Base-by-base conservation (phyloP, 495 filamentous ascomycete species). In the Tuber calosporum region DNA sequence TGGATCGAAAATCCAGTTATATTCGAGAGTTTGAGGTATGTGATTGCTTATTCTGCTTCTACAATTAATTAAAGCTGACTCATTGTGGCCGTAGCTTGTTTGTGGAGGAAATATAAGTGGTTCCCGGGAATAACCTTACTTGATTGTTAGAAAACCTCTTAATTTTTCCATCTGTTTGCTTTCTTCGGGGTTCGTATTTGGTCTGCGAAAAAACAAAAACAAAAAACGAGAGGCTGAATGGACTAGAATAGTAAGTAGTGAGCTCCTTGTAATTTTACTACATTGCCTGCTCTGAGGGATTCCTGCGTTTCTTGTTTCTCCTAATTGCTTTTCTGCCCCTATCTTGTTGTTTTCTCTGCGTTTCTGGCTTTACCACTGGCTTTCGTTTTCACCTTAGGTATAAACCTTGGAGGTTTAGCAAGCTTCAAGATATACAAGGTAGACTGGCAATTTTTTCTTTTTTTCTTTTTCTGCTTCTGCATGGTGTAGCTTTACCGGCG, bases 1-100 rank as follows among this genome's bases (percentile, higher is more conserved):
- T 96, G 90, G 82, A 85, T 91, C 83, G 86, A 88, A 48, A 98
- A 98, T 74, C 88, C 89, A 67, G 87, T 90, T 8, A 90, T 98
- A 1, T 89, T 90, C 79, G 87, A 94, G 66, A 89, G 88, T 80
- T 83, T 97, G 68, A 91, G 91, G 74, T 82, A 82, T 70, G 79
- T 76, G 39, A 45, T 72, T 48, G 67, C 69, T 48, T 62, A 62
- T 34, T 62, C 53, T 62, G 34, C 53, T 17, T 4, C 53, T 34
- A 13, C 13, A 62, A 62, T 30, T 62, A 34, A 34, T n/a, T 4
- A 13, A 34, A 34, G 53, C n/a, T 62, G 53, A 62, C 15, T 30
- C 6, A 15, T 34, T 34, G 26, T 34, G 26, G 13, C 5, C 53
- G 17, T 34, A 62, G 53, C 4, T 62, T 62, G 53, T 62, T 62